Evolutionary conservation across 805 yeast genomes (phyloP).

Genomic region (Lipomyces mesembrius): DNA sequence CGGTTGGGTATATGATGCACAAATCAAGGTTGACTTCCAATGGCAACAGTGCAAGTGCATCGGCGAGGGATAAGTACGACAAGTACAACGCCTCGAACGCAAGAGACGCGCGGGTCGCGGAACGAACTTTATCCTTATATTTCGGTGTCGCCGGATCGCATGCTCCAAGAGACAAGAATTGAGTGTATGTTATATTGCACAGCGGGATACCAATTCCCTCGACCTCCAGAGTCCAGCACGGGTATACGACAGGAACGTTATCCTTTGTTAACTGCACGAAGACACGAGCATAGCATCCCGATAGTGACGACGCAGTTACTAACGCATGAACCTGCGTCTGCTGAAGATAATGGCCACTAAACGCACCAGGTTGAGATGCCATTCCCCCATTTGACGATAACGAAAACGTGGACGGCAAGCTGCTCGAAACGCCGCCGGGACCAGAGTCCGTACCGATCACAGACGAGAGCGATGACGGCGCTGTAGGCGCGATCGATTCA

Average conservation of each 20-base stretch:
- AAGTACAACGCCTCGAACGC: constrained; percentile 41
- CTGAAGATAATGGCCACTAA: constrained; percentile 36
- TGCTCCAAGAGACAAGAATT: constrained; percentile 28
- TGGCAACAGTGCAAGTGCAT: constrained; percentile 61
- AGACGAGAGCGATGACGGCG: constrained; percentile 27
- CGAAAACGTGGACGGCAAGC: neutral
- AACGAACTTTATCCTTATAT: constrained; percentile 5
- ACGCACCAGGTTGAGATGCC: constrained; percentile 8
- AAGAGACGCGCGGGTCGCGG: constrained; percentile 17
- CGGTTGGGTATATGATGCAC: constrained; percentile 78
- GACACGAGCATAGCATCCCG: constrained; percentile 75
- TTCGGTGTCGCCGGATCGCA: constrained; percentile 6
- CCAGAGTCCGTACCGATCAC: constrained; percentile 17
- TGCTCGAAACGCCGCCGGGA: constrained; percentile 11
- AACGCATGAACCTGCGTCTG: constrained; percentile 58
- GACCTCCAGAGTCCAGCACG: constrained; percentile 45
- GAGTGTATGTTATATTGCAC: constrained; percentile 56
- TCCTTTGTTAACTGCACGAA: constrained; percentile 76
- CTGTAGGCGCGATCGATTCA: constrained; percentile 37
- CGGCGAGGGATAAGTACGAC: constrained; percentile 63
- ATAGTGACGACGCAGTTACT: constrained; percentile 88
- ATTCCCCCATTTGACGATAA: constrained; percentile 12
- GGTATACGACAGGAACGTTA: constrained; percentile 84
- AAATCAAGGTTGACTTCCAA: constrained; percentile 67
- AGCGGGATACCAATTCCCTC: constrained; percentile 60